Evolutionary conservation across 2,329 filamentous ascomycete genomes (phyloP), one percentile per base, ranked within the genome.

Genomic region (Xylaria sp.): DNA sequence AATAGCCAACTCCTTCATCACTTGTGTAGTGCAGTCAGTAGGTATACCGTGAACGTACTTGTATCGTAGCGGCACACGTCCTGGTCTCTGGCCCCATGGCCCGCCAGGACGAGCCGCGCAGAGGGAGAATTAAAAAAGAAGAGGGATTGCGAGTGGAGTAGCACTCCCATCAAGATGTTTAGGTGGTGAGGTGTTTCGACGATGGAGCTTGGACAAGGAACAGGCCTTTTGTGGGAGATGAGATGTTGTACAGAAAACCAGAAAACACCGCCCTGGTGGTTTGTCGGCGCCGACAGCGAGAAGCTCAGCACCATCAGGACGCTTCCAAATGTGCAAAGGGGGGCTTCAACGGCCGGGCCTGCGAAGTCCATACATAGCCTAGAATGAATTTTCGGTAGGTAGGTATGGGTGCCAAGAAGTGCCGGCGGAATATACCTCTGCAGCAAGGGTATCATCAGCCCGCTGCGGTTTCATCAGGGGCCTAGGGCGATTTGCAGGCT

Each of bases 391-490:
- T 60, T 71, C 58, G 63, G 55, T 58, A 46, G 65, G 57, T 68
- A 60, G 63, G 60, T 58, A 63, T 46, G 50, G 50, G 41, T 54
- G 62, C 70, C 65, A 68, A 68, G 63, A 68, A 69, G 63, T 71
- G 63, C 68, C 66, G 65, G 62, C 70, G 71, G 73, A 74, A 73
- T 69, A 73, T 67, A 72, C 70, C 69, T 74, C 66, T 75, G 73
- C 72, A 71, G 72, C 76, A 76, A 75, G 75, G 76, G 75, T 76
- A 71, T 68, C 72, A 72, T 70, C 72, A 76, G 74, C 76, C 76
- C 74, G 72, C 73, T 63, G 61, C 60, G 73, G 76, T 78, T 78
- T 78, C 76, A 78, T 78, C 73, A 76, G 70, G 74, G 74, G 74
- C 63, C 65, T 63, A 69, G 66, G 64, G 69, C 64, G 71, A 72